Evolutionary conservation across 164 flowering plant species (phyloP).

Genomic region (Euptelea pleiosperma): DNA sequence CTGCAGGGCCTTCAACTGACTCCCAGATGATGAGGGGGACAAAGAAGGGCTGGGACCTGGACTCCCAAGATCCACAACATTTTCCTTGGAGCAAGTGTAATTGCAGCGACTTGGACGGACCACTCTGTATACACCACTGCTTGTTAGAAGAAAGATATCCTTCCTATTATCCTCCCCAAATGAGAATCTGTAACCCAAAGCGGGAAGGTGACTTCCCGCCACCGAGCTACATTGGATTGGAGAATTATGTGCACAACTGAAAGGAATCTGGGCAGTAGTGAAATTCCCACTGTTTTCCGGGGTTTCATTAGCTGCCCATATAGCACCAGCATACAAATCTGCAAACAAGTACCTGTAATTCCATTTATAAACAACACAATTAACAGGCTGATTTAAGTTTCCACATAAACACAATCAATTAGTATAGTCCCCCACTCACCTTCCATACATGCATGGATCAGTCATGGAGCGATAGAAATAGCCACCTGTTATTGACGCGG

Average conservation of each 20-base stretch:
- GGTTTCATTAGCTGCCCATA: constrained; percentile 73
- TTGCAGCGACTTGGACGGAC: constrained; percentile 78
- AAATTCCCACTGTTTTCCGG: constrained; percentile 84
- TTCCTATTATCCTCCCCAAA: constrained; percentile 79
- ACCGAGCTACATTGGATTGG: constrained; percentile 53
- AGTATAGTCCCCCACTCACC: constrained; percentile 60
- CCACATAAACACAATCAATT: too few relatives aligned
- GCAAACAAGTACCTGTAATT: constrained; percentile 74
- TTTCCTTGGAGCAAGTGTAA: constrained; percentile 73
- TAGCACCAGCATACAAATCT: constrained; percentile 56
- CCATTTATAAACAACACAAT: neutral
- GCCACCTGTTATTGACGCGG: constrained; percentile 88
- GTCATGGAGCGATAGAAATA: constrained; percentile 64
- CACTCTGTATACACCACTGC: constrained; percentile 74
- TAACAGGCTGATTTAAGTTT: neutral
- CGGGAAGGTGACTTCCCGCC: constrained; percentile 38
- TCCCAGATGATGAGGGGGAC: constrained; percentile 29
- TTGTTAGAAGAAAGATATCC: constrained; percentile 59
- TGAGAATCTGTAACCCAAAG: constrained; percentile 69
- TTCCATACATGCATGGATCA: constrained; percentile 88
- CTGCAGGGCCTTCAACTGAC: neutral
- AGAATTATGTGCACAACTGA: constrained; percentile 57
- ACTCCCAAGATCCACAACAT: constrained; percentile 20
- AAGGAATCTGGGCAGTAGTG: constrained; percentile 36
- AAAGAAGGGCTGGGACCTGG: constrained; percentile 26